Evolutionary conservation across 2,329 filamentous ascomycete genomes (phyloP).

Genomic region (Fusarium veterinarium): DNA sequence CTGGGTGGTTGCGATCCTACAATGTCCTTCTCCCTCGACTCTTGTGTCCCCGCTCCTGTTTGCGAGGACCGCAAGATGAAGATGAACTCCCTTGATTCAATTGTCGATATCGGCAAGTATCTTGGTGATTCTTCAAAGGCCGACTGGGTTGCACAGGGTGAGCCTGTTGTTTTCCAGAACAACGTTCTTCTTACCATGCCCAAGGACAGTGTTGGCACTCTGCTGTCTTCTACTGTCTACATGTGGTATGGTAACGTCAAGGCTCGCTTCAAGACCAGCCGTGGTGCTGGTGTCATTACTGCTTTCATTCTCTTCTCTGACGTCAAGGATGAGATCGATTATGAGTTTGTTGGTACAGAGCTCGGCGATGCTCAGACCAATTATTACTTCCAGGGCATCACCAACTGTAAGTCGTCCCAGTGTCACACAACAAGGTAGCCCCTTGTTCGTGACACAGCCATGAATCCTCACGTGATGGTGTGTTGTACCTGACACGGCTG

Average conservation of each 20-base stretch:
- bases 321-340: conserved; percentile 98
- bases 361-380: conserved; percentile 86
- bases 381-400: conserved; percentile 95
- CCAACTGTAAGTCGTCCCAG: conserved; percentile 75
- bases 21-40: conserved; percentile 83
- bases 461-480: conserved; percentile 19
- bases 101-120: conserved; percentile 81
- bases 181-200: conserved; percentile 90
- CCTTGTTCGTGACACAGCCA: conserved; percentile 6
- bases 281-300: conserved; percentile 90
- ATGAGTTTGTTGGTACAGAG: conserved; percentile 90
- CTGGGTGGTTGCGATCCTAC: conserved; percentile 93
- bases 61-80: conserved; percentile 81
- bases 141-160: conserved; percentile 91
- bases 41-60: conserved; percentile 85
- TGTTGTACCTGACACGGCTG: conserved; percentile 10
- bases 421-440: conserved; percentile 3
- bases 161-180: conserved; percentile 74
- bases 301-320: conserved; percentile 96
- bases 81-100: conserved; percentile 76
- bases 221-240: conserved; percentile 85
- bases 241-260: conserved; percentile 98
- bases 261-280: conserved; percentile 84
- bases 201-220: conserved; percentile 83
- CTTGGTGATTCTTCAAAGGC: conserved; percentile 82